A percentile compares a stretch with the other conserved stretches of the same genome.
Evolutionary conservation across 106 monocot genomes (phyloP).

Genomic region (Iris macrosiphon): DNA sequence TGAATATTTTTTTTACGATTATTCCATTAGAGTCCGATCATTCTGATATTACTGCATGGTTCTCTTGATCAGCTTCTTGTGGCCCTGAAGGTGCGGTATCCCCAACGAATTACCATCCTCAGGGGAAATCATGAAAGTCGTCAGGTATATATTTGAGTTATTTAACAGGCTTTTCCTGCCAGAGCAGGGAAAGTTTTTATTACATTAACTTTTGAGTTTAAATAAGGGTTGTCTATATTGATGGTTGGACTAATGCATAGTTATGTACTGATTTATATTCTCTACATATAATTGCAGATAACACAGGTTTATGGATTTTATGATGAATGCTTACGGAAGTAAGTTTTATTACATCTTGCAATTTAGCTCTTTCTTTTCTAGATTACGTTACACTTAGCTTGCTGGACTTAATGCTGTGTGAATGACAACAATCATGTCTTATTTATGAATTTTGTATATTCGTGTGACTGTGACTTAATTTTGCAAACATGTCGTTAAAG

Average conservation of each 20-base stretch:
- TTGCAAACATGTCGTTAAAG: too few species aligned
- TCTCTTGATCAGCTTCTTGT: constrained; percentile 69
- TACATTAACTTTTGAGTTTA: too few species aligned
- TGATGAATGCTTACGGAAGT: constrained; percentile 99
- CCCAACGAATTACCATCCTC: constrained; percentile 94
- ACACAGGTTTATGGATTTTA: constrained; percentile 99
- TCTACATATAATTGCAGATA: constrained; percentile 71
- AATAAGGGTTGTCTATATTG: not conserved
- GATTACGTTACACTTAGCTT: not conserved
- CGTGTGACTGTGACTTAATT: too few species aligned
- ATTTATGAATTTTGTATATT: too few species aligned
- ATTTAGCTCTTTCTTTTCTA: not conserved
- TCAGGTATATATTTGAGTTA: constrained; percentile 50
- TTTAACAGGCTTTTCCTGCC: not conserved
- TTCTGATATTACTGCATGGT: constrained; percentile 1
- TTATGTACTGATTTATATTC: not conserved
- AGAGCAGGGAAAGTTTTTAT: too few species aligned
- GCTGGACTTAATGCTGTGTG: not conserved
- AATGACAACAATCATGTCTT: too few species aligned
- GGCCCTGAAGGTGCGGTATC: constrained; percentile 90
- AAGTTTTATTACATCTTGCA: constrained; percentile 29
- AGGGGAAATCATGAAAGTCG: constrained; percentile 99
- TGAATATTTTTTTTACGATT: too few species aligned
- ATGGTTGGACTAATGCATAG: not conserved
- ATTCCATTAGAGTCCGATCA: not conserved